These are phyloP conservation scores for Halophytophthora polymorphica DNA, from an alignment of 352 stramenopile species.

Conservation along the genomic window DNA sequence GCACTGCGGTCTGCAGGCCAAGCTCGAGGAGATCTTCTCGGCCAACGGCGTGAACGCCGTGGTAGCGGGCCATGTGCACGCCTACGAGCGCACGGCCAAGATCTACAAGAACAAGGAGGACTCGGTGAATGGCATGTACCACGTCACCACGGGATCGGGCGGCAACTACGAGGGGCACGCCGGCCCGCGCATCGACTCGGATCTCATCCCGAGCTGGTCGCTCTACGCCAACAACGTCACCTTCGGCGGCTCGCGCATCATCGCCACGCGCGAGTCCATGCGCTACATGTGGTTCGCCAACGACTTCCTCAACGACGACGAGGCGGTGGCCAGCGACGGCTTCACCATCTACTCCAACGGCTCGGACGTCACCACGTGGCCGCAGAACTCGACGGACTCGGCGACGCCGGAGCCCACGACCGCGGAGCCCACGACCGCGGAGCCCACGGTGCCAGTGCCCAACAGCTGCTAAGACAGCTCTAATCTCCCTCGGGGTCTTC, in stretches of 20 bases:
- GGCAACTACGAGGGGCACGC: constrained; percentile 56
- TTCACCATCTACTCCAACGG: constrained; percentile 50
- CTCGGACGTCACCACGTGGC: constrained; percentile 32
- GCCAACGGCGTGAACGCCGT: constrained; percentile 39
- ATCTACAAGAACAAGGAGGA: constrained; percentile 54
- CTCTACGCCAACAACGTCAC: constrained; percentile 36
- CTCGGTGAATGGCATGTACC: constrained; percentile 32
- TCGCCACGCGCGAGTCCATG: constrained; percentile 41
- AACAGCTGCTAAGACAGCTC: too few relatives aligned
- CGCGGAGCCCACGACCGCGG: too few relatives aligned
- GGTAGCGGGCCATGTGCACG: constrained; percentile 51
- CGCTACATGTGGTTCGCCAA: constrained; percentile 50
- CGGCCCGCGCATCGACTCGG: constrained; percentile 24
- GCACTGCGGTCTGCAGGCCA: constrained; percentile 43
- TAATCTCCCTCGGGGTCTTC: too few relatives aligned
- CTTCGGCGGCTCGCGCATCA: constrained; percentile 44
- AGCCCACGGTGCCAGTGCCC: too few relatives aligned
- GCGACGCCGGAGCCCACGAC: constrained; percentile 9
- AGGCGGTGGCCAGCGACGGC: constrained; percentile 35
- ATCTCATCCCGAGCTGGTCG: constrained; percentile 37
- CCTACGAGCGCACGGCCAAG: constrained; percentile 43
- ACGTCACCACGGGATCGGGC: constrained; percentile 43
- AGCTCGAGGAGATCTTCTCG: constrained; percentile 39
- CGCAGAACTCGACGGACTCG: constrained; percentile 18
- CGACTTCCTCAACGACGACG: constrained; percentile 24